Conservation (phyloP, 1,284 basidiomycete genomes). For the Sporisorium reilianum region DNA sequence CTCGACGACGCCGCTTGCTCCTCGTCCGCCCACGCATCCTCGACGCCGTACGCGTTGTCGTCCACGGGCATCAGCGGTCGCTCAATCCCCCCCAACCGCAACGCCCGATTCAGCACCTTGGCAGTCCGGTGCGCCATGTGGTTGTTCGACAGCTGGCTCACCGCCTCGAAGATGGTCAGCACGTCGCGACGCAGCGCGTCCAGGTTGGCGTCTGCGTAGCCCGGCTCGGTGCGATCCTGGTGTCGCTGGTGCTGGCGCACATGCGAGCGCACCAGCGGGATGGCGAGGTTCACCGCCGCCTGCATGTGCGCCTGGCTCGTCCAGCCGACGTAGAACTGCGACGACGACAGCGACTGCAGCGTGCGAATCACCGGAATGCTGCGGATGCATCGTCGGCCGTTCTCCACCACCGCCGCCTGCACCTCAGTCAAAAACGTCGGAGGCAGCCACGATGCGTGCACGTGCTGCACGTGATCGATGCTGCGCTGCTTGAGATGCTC, state of each 20-base stretch:
- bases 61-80: neutral
- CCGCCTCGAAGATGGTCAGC: conserved; percentile 28
- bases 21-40: conserved; percentile 24
- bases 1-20: conserved; percentile 1
- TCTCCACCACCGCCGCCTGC: conserved; percentile 18
- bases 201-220: neutral
- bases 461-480: conserved; percentile 26
- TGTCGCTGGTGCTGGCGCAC: conserved; percentile 7
- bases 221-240: neutral
- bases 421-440: conserved; percentile 29
- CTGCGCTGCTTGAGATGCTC: conserved; percentile 19
- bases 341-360: conserved; percentile 24
- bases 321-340: conserved; percentile 37
- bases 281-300: conserved; percentile 30
- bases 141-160: conserved; percentile 28
- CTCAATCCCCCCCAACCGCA: conserved; percentile 21
- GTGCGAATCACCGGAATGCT: conserved; percentile 25
- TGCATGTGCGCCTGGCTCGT: conserved; percentile 20
- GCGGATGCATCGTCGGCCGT: conserved; percentile 21
- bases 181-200: conserved; percentile 23
- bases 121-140: conserved; percentile 14
- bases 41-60: conserved; percentile 9
- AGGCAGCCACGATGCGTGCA: conserved; percentile 32
- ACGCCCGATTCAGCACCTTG: conserved; percentile 24
- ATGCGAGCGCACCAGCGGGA: conserved; percentile 30